Evolutionary conservation across 768 basidiomycete genomes (phyloP).

Genomic region (Auriscalpium vulgare): DNA sequence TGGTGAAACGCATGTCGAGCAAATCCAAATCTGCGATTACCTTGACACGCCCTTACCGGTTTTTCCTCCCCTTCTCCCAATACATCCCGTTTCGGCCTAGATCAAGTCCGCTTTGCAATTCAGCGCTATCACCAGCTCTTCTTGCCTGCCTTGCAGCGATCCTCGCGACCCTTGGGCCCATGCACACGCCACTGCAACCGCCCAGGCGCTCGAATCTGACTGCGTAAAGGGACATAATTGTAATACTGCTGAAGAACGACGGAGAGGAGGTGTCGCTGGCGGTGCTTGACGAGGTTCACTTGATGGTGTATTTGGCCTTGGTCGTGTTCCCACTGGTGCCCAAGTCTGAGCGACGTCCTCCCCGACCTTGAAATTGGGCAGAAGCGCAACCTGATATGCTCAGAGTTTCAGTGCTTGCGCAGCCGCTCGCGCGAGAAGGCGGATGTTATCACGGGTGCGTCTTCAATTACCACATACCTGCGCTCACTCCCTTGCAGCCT

Average conservation of each 20-base stretch:
- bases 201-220: conserved; percentile 75
- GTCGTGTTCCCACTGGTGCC: conserved; percentile 65
- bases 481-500: conserved; percentile 31
- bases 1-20: conserved; percentile 48
- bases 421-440: conserved; percentile 37
- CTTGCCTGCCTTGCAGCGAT: conserved; percentile 81
- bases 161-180: conserved; percentile 66
- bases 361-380: conserved; percentile 63
- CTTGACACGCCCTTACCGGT: conserved; percentile 70
- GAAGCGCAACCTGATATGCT: conserved; percentile 56
- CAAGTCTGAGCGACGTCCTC: conserved; percentile 45
- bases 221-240: conserved; percentile 75
- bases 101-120: conserved; percentile 77
- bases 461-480: neutral
- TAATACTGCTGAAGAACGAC: conserved; percentile 75
- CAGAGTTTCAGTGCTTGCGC: conserved; percentile 46
- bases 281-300: conserved; percentile 70
- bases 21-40: conserved; percentile 80
- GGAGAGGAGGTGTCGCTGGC: conserved; percentile 51
- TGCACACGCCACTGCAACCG: conserved; percentile 57
- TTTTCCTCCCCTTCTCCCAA: neutral
- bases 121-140: conserved; percentile 89
- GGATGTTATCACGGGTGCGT: conserved; percentile 49
- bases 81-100: conserved; percentile 32
- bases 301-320: conserved; percentile 67